Evolutionary conservation across 192 early-diverging fungal species (phyloP).

Genomic region (Radiomyces spectabilis): DNA sequence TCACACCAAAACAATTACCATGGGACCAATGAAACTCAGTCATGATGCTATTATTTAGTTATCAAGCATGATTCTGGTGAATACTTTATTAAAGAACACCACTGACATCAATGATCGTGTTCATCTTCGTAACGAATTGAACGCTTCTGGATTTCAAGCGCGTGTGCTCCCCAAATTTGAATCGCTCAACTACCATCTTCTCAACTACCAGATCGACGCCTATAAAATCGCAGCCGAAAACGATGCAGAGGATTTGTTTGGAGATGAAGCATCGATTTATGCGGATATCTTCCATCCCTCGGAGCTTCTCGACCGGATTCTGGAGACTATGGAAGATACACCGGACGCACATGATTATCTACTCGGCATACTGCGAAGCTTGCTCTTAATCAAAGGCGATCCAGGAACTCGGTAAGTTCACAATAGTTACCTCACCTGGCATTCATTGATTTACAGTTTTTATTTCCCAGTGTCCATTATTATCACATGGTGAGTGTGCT

Average conservation of each 20-base stretch:
- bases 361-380: constrained; percentile 58
- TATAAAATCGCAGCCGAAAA: constrained; percentile 13
- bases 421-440: no score
- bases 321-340: constrained; percentile 50
- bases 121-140: constrained; percentile 61
- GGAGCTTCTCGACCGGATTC: constrained; percentile 58
- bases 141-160: constrained; percentile 53
- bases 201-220: constrained; percentile 16
- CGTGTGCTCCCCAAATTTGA: constrained; percentile 52
- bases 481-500: constrained; percentile 67
- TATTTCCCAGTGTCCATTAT: constrained; percentile 50
- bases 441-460: no score
- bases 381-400: constrained; percentile 67
- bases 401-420: constrained; percentile 45
- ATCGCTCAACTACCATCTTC: constrained; percentile 33
- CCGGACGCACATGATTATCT: constrained; percentile 58
- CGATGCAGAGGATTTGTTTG: constrained; percentile 30
- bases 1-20: not conserved
- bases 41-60: constrained; percentile 26
- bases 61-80: constrained; percentile 68
- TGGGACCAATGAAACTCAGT: not conserved
- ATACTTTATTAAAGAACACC: constrained; percentile 59
- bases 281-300: constrained; percentile 64
- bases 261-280: constrained; percentile 45
- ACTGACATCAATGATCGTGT: constrained; percentile 64